Evolutionary conservation across 2,329 filamentous ascomycete species (phyloP), one percentile per base, ranked within the genome.

Genomic region (Fusarium avenaceum): DNA sequence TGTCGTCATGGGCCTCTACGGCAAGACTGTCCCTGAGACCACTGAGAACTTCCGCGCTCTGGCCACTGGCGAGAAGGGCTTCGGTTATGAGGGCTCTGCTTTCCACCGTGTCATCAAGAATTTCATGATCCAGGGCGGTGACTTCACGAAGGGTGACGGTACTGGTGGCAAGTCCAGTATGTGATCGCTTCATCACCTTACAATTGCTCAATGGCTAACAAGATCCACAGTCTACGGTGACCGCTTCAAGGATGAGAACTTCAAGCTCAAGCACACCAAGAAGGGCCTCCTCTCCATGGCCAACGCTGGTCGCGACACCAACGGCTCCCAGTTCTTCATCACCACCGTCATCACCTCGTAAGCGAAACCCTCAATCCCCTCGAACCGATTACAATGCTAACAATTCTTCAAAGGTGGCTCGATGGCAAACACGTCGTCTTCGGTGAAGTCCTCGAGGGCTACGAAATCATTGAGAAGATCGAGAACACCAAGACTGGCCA

Each of bases 251-350:
- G 92, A 96, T 76, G 92, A 96, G 89, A 96, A 95, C 90, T 96
- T 96, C 87, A 95, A 96, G 90, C 87, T 95, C 78, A 94, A 94
- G 87, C 93, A 96, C 89, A 88, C 86, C 85, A 94, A 93, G 87
- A 90, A 89, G 81, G 92, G 92, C 76, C 83, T 93, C 51, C 84
- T 96, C 71, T 93, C 91, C 81, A 96, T 93, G 92, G 92, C 91
- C 81, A 94, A 94, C 82, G 88, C 91, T 64, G 92, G 92, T 80
- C 87, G 89, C 80, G 92, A 96, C 81, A 96, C 92, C 85, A 94
- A 94, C 78, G 92, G 92, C 78, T 93, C 90, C 61, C 92, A 96
- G 79, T 96, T 96, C 86, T 96, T 96, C 86, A 94, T 96, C 80
- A 96, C 93, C 76, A 95, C 92, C 72, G 90, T 89, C 76, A 79